These are phyloP conservation scores for Alternaria angustiovoidea DNA, from an alignment of 2,329 filamentous ascomycete species.

Conservation along the genomic window DNA sequence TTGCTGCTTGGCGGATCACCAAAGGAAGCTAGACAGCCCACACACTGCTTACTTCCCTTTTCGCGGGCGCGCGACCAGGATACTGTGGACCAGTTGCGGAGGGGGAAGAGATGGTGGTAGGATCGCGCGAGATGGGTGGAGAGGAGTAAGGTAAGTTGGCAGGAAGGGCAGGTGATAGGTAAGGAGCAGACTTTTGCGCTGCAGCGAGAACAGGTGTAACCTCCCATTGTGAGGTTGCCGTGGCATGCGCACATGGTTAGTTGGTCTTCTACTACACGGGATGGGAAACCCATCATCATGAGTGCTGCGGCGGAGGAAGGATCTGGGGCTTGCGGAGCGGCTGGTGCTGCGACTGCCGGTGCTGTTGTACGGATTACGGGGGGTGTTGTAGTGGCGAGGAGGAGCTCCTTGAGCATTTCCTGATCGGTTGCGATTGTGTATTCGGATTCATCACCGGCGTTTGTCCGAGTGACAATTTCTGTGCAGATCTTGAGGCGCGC, in stretches of 20 bases:
- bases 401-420: slow-evolving; percentile 85
- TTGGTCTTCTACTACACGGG: slow-evolving; percentile 75
- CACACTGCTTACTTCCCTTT: slow-evolving; percentile 67
- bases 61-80: slow-evolving; percentile 75
- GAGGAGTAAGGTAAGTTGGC: slow-evolving; percentile 89
- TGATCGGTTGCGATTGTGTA: slow-evolving; percentile 90
- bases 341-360: slow-evolving; percentile 34
- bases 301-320: slow-evolving; percentile 60
- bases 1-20: slow-evolving; percentile 54
- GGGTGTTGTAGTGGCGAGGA: slow-evolving; percentile 87
- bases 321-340: slow-evolving; percentile 48
- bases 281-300: slow-evolving; percentile 98
- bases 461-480: slow-evolving; percentile 87
- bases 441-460: slow-evolving; percentile 75
- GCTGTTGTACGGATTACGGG: slow-evolving; percentile 75
- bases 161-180: slow-evolving; percentile 89
- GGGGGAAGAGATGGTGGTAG: slow-evolving; percentile 52
- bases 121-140: slow-evolving; percentile 68
- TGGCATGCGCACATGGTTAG: slow-evolving; percentile 91
- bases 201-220: slow-evolving; percentile 91
- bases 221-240: slow-evolving; percentile 79
- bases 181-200: slow-evolving; percentile 86
- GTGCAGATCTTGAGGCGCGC: slow-evolving; percentile 92
- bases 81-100: slow-evolving; percentile 91
- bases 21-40: slow-evolving; percentile 78